Evolutionary conservation across 768 basidiomycete genomes (phyloP).

Genomic region (Russula abietina): DNA sequence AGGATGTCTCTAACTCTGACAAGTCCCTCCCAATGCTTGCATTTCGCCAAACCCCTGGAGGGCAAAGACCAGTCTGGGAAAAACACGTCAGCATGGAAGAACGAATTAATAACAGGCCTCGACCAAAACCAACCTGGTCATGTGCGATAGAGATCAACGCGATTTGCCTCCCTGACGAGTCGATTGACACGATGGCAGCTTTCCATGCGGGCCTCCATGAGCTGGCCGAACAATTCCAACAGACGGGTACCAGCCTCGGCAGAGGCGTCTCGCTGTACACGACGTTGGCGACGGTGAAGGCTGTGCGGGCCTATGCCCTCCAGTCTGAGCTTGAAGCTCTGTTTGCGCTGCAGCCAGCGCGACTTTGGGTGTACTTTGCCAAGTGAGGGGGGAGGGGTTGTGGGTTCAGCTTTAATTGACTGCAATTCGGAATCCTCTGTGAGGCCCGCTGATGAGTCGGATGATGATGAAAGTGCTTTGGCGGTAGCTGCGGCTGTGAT

Average conservation of each 20-base stretch:
- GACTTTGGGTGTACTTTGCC: constrained; percentile 27
- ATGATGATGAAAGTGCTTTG: constrained; percentile 19
- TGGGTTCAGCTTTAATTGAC: constrained; percentile 33
- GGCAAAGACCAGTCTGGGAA: background rate
- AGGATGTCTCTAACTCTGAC: constrained; percentile 3
- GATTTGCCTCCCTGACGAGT: constrained; percentile 46
- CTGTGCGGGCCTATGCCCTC: constrained; percentile 37
- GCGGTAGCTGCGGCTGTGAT: constrained; percentile 16
- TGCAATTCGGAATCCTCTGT: constrained; percentile 24
- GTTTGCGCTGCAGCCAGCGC: constrained; percentile 57
- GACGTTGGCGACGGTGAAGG: constrained; percentile 31
- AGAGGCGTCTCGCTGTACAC: constrained; percentile 24
- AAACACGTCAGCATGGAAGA: constrained; percentile 8
- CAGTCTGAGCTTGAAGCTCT: constrained; percentile 48
- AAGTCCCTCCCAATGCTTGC: background rate
- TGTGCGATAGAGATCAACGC: constrained; percentile 28
- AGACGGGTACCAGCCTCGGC: constrained; percentile 46
- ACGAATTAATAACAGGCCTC: background rate
- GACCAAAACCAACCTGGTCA: constrained; percentile 18
- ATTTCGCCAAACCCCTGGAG: background rate
- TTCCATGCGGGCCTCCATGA: constrained; percentile 71
- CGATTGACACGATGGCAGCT: constrained; percentile 63
- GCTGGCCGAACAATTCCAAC: constrained; percentile 61
- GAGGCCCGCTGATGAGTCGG: constrained; percentile 20
- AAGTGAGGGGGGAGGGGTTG: constrained; percentile 27